phyloP scores from a whole-genome alignment of 495 filamentous ascomycete genomes.

The Entonaema liquescens region DNA sequence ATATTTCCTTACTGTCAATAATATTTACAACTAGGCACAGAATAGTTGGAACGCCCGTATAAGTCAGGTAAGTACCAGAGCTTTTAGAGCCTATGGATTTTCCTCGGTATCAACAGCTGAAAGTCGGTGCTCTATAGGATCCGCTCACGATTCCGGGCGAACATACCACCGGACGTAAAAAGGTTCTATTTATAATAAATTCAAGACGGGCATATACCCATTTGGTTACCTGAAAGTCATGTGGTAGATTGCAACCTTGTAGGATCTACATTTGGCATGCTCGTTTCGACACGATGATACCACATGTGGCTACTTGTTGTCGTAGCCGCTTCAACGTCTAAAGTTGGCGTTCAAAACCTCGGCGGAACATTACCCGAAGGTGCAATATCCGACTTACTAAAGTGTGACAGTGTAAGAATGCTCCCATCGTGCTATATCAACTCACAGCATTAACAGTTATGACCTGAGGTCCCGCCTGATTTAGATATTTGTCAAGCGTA shows the following conservation, averaged over 20 bases:
- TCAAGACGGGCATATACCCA: neutral
- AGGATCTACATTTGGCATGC: constrained; percentile 6
- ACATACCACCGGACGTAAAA: neutral
- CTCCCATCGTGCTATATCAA: constrained; percentile 11
- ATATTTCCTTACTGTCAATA: no score
- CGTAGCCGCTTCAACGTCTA: constrained; percentile 4
- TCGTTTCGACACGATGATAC: constrained; percentile 7
- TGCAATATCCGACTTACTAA: constrained; percentile 38
- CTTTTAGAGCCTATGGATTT: no score
- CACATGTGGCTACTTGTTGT: neutral
- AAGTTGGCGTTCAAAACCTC: constrained; percentile 6
- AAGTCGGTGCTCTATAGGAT: neutral
- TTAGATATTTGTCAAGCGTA: neutral
- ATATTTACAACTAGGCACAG: no score
- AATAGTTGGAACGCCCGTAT: no score
- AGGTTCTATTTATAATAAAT: neutral
- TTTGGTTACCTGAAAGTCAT: neutral
- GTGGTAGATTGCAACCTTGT: neutral
- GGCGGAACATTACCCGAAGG: constrained; percentile 29
- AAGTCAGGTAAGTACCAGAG: no score
- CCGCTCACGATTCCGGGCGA: no score
- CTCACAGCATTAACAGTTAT: neutral
- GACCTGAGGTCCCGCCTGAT: neutral
- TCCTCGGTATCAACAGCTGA: neutral
- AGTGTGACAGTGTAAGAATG: constrained; percentile 8